Evolutionary conservation across 1,284 basidiomycete genomes (phyloP).

Genomic region (Volvariella volvacea): DNA sequence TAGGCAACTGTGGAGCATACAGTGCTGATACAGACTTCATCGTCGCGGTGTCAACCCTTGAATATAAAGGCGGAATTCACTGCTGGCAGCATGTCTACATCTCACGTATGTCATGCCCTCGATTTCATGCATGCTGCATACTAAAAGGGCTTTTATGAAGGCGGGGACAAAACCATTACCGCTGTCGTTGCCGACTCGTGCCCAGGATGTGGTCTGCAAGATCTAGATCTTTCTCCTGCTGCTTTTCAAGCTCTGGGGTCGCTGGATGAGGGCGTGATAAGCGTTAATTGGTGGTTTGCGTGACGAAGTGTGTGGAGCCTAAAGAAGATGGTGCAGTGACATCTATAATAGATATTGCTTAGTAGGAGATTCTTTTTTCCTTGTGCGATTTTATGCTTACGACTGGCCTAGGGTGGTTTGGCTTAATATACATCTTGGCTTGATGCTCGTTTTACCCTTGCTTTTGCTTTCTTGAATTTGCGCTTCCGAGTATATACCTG

Average conservation of each 20-base stretch:
- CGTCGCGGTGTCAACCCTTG: constrained; percentile 18
- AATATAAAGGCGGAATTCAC: constrained; percentile 17
- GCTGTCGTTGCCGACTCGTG: constrained; percentile 21
- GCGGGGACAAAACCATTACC: constrained; percentile 15
- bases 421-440: too few relatives aligned
- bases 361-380: too few relatives aligned
- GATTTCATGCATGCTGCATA: background rate
- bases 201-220: constrained; percentile 17
- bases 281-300: constrained; percentile 12
- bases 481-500: too few relatives aligned
- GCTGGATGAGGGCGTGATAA: constrained; percentile 14
- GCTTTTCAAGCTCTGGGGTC: constrained; percentile 17
- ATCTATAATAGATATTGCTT: too few relatives aligned
- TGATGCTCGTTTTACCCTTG: too few relatives aligned
- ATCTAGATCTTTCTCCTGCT: constrained; percentile 20
- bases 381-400: too few relatives aligned
- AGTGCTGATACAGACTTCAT: constrained; percentile 18
- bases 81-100: constrained; percentile 21
- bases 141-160: constrained; percentile 10
- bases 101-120: constrained; percentile 14
- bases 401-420: too few relatives aligned
- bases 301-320: background rate
- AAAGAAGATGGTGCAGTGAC: too few relatives aligned
- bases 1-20: constrained; percentile 20
- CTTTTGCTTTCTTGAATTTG: too few relatives aligned